phyloP scores from a whole-genome alignment of 768 basidiomycete species.

The Termitomyces sp. region DNA sequence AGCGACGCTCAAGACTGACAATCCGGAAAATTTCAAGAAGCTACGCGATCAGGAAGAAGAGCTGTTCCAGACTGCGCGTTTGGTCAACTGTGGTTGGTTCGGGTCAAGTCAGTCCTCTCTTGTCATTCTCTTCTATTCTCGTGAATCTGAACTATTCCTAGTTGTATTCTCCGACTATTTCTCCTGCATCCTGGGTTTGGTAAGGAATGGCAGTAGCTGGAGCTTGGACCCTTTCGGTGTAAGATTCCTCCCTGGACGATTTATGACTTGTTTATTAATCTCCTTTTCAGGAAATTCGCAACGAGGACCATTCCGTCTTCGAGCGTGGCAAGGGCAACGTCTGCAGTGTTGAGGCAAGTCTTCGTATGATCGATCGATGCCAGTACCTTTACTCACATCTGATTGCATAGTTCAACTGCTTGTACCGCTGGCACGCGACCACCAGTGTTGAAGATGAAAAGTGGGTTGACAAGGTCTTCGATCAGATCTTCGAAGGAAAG shows the following conservation, averaged over 20 bases:
- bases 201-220: slow-evolving; percentile 75
- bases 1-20: slow-evolving; percentile 36
- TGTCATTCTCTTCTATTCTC: slow-evolving; percentile 1
- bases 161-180: slow-evolving; percentile 86
- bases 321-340: slow-evolving; percentile 81
- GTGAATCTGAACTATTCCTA: slow-evolving; percentile 12
- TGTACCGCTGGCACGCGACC: slow-evolving; percentile 86
- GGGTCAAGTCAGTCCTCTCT: slow-evolving; percentile 40
- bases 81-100: slow-evolving; percentile 83
- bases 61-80: slow-evolving; percentile 79
- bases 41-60: slow-evolving; percentile 64
- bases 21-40: slow-evolving; percentile 32
- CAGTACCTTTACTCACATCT: neutral
- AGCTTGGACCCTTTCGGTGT: slow-evolving; percentile 73
- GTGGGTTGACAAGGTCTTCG: slow-evolving; percentile 57
- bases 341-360: slow-evolving; percentile 73
- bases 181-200: slow-evolving; percentile 75
- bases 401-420: slow-evolving; percentile 66
- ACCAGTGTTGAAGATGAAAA: slow-evolving; percentile 69
- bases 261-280: neutral
- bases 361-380: neutral
- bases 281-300: slow-evolving; percentile 57
- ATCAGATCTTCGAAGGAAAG: slow-evolving; percentile 52
- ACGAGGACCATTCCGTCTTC: slow-evolving; percentile 59
- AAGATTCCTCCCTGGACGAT: slow-evolving; percentile 17